phyloP scores from a whole-genome alignment of 202 grass and related monocot species.

The Bolboschoenoplectus hybrid region DNA sequence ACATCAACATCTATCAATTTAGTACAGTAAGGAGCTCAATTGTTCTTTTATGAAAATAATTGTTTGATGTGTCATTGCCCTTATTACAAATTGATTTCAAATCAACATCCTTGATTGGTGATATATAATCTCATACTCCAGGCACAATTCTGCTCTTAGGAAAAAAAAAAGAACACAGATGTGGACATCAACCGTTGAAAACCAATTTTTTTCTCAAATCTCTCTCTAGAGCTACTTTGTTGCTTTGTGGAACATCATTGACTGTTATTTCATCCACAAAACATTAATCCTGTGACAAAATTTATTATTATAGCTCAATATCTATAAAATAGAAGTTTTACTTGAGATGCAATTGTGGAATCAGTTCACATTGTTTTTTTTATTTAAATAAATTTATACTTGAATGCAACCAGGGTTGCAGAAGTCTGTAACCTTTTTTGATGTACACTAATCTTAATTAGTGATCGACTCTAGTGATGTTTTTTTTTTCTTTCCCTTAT shows the following conservation, averaged over 20 bases:
- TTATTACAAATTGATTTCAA: slow-evolving; percentile 7
- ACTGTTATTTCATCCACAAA: neutral
- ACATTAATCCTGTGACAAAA: neutral
- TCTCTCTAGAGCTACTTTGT: neutral
- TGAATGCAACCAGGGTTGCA: too few species aligned
- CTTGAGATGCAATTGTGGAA: neutral
- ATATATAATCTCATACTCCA: neutral
- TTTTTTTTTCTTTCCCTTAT: too few species aligned
- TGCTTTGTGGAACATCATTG: neutral
- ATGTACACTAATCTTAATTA: too few species aligned
- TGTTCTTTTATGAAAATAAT: neutral
- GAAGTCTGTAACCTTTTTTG: too few species aligned
- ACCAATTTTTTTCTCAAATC: neutral
- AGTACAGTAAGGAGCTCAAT: slow-evolving; percentile 6
- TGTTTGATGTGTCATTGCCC: slow-evolving; percentile 7
- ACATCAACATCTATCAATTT: neutral
- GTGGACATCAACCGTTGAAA: neutral
- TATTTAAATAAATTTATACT: too few species aligned
- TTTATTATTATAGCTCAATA: neutral
- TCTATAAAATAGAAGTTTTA: neutral
- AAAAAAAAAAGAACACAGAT: neutral
- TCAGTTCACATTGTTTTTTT: neutral
- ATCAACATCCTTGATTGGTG: neutral
- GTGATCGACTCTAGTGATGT: too few species aligned
- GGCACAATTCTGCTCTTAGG: neutral